Base-by-base conservation (phyloP, 176 grass and related monocot genomes). In the Bothriochloa decipiens region DNA sequence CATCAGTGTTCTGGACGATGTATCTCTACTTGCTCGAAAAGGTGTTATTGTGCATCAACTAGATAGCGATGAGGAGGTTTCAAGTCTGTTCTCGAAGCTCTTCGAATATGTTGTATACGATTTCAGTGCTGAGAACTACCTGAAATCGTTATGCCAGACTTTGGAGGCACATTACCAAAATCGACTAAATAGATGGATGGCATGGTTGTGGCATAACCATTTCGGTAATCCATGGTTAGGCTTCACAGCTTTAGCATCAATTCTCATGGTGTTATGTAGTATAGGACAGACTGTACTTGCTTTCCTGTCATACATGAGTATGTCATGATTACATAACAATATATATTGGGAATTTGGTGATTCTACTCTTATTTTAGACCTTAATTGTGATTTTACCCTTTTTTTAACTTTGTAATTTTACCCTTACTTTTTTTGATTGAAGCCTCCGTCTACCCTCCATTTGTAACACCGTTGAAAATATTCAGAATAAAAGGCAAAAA, bases 101-200 rank as follows among this genome's bases (percentile, higher is more conserved):
- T 67, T 43, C 2, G 52, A 85, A 36, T 32, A n/a, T 55, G 36
- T 77, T 3, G 6, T 77, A 0, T 68, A 27, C 15, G 12, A 77
- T 78, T 77, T 50, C 11, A 32, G 5, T 9, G 33, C 3, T 49
- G 26, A 85, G 0, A 4, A 85, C 32, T 85, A 77, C 37, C 70
- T 85, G 3, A 75, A 23, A 8, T 23, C 25, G 0, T 1, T 84
- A 32, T 76, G 25, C 7, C 35, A 28, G 1, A 65, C 32, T 6
- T 7, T 76, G 47, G 81, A 84, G 57, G 70, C 11, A 28, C 32
- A 84, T 61, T 84, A 84, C 32, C 81, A 84, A 20, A 73, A 22
- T 65, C 25, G 70, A 42, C 0, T 57, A 27, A 71, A 71, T 5
- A 53, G 81, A 60, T 84, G 81, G 81, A 73, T 74, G 46, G 9